Conservation (phyloP, 352 stramenopile genomes). For the Thalassiosira exigua region DNA sequence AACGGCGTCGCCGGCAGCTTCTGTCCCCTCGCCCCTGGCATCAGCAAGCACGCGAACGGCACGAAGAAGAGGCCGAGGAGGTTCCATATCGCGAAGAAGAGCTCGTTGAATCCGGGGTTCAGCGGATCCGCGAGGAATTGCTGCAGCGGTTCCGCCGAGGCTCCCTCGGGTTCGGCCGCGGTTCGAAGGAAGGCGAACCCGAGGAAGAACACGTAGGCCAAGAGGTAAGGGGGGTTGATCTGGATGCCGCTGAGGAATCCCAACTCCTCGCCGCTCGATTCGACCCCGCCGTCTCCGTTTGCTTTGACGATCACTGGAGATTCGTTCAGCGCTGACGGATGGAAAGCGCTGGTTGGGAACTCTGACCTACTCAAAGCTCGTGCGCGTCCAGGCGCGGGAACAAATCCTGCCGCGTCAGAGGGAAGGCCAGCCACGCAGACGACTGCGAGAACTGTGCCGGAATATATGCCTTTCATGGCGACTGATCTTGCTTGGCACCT, state of each 20-base stretch:
- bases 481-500: too few relatives aligned
- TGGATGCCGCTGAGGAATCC: neutral
- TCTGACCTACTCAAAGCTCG: neutral
- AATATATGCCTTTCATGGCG: constrained; percentile 21
- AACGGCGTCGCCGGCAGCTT: constrained; percentile 62
- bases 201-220: constrained; percentile 57
- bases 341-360: constrained; percentile 1
- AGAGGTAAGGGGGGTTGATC: constrained; percentile 52
- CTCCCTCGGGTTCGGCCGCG: constrained; percentile 28
- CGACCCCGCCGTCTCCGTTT: neutral
- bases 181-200: constrained; percentile 36
- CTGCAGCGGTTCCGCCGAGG: constrained; percentile 50
- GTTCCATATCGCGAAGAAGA: constrained; percentile 74
- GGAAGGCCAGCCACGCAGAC: neutral
- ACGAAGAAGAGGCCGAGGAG: constrained; percentile 62
- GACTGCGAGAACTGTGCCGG: neutral
- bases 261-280: neutral
- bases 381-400: neutral
- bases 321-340: neutral
- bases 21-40: constrained; percentile 53
- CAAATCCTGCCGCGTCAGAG: neutral
- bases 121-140: constrained; percentile 59
- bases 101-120: constrained; percentile 67
- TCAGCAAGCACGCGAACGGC: constrained; percentile 61
- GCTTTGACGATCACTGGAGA: neutral